Evolutionary conservation across 805 yeast genomes (phyloP).

Genomic region (Schizosaccharomyces octosporus): DNA sequence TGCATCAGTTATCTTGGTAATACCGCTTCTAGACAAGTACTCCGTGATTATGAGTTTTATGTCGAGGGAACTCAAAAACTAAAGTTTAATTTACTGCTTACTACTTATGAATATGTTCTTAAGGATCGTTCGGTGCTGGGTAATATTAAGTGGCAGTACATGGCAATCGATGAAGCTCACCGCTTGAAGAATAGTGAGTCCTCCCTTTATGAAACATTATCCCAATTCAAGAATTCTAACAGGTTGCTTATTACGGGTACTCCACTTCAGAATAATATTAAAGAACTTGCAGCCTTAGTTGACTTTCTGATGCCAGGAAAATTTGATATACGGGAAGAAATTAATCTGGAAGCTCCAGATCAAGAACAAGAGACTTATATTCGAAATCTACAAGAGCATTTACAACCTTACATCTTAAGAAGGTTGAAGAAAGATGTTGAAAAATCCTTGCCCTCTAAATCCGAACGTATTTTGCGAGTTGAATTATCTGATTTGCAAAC

Average conservation of each 20-base stretch:
- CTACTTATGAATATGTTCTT: constrained; percentile 88
- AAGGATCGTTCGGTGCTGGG: constrained; percentile 72
- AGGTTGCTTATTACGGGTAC: constrained; percentile 89
- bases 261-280: constrained; percentile 84
- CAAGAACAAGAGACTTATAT: constrained; percentile 73
- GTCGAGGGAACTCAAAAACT: constrained; percentile 34
- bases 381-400: constrained; percentile 54
- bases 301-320: constrained; percentile 92
- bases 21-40: constrained; percentile 54
- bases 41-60: constrained; percentile 69
- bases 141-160: constrained; percentile 70
- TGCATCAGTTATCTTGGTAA: constrained; percentile 86
- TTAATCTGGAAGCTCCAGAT: constrained; percentile 77
- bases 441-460: constrained; percentile 82
- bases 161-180: constrained; percentile 98
- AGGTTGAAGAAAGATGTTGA: constrained; percentile 93
- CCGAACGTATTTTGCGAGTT: constrained; percentile 83
- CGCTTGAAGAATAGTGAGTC: constrained; percentile 83
- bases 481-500: constrained; percentile 90
- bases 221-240: constrained; percentile 59
- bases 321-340: constrained; percentile 72
- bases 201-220: constrained; percentile 70
- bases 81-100: constrained; percentile 72
- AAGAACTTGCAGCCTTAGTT: constrained; percentile 83
- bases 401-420: constrained; percentile 80